A percentile compares a stretch with the other conserved stretches of the same genome.
Evolutionary conservation across 2,329 filamentous ascomycete genomes (phyloP).

Genomic region (Dothideomycetes sp.): DNA sequence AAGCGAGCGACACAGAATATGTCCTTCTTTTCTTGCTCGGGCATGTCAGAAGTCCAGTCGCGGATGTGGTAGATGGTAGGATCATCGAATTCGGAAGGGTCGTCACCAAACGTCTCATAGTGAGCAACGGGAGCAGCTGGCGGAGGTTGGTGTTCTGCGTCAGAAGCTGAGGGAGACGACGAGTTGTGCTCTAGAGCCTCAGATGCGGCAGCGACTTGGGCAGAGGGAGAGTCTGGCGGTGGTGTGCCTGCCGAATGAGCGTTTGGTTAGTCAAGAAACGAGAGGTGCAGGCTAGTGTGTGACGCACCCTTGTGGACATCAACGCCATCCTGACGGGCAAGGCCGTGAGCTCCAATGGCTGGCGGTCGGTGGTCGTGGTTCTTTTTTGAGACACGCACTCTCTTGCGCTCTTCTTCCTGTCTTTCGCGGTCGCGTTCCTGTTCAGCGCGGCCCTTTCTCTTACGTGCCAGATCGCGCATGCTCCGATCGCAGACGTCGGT

Average conservation of each 20-base stretch:
- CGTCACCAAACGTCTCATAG: conserved; percentile 77
- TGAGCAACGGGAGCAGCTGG: conserved; percentile 57
- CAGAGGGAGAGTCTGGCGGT: conserved; percentile 25
- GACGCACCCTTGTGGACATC: conserved; percentile 48
- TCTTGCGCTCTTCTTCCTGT: conserved; percentile 56
- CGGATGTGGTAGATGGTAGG: conserved; percentile 92
- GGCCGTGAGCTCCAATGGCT: conserved; percentile 53
- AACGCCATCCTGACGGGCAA: conserved; percentile 55
- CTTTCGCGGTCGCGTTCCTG: conserved; percentile 42
- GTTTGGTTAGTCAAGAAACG: neutral
- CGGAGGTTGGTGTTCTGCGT: conserved; percentile 49
- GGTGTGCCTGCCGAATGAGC: conserved; percentile 17
- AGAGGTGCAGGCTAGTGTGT: conserved; percentile 16
- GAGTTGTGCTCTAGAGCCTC: conserved; percentile 49
- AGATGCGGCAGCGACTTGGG: conserved; percentile 19
- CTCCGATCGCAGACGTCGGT: conserved; percentile 61
- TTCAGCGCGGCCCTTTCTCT: conserved; percentile 52
- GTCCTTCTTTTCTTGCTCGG: conserved; percentile 72
- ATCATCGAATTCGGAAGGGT: conserved; percentile 83
- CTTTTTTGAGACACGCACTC: conserved; percentile 42
- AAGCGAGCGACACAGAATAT: conserved; percentile 84
- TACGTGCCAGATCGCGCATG: conserved; percentile 60
- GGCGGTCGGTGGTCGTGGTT: conserved; percentile 47
- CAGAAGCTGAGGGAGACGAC: conserved; percentile 50
- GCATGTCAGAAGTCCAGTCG: conserved; percentile 63